Evolutionary conservation across 768 basidiomycete genomes (phyloP), one percentile per base, ranked within the genome.

Genomic region (Amyloporia xantha): DNA sequence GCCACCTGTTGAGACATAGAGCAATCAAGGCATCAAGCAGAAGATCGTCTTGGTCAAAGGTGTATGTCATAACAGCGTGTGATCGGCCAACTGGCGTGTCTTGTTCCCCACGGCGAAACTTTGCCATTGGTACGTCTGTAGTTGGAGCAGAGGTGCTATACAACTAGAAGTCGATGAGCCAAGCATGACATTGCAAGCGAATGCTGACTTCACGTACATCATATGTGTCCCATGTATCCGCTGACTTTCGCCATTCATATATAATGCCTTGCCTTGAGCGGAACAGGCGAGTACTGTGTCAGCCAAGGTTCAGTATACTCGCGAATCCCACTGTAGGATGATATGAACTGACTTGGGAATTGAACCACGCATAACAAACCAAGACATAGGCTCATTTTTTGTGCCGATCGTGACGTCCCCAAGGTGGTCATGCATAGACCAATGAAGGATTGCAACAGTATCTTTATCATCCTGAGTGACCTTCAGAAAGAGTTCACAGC

Each of bases 1-100:
- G 65, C 84, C 84, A 88, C 50, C 86, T 74, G 64, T 86, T 86
- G 54, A 89, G 68, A 60, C 75, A 81, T 46, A 89, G 70, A 5
- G 87, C 73, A 35, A 88, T 66, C 50, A 87, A 67, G 4, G 76
- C 73, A 59, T 86, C 77, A 17, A 83, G 71, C 54, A 88, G 64
- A 47, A 87, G 77, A 28, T 68, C 59, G 51, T 78, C 78, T 42
- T 82, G 71, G 38, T 69, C 72, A 65, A 88, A 87, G 42, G 67
- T 74, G 65, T 85, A 87, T 49, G 77, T 74, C 48, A 88, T 60
- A 50, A 76, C 68, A 7, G 77, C 86, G 59, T 84, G 77, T 27
- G 79, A 75, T 40, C 77, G 77, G 1, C 86, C 86, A 30, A 86
- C 74, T 1, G 71, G 75, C 2, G 83, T 82, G 11, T 68, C 60